These are phyloP conservation scores for Imleria badia DNA, from an alignment of 768 basidiomycete species.

Conservation along the genomic window DNA sequence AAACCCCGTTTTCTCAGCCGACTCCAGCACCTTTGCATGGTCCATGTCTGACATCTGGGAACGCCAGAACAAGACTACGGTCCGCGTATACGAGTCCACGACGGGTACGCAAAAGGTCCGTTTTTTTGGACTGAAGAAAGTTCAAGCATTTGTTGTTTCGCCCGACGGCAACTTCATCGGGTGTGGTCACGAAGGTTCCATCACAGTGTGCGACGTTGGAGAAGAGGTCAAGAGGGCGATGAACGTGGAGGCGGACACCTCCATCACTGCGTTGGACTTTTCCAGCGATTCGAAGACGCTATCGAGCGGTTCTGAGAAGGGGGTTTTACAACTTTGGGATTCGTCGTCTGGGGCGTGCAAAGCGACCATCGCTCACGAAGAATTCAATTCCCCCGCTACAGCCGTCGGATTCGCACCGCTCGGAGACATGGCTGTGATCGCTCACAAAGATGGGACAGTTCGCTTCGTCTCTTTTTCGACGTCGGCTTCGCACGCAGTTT, in stretches of 20 bases:
- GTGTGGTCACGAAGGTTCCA: slow-evolving; percentile 9
- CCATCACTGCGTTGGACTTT: slow-evolving; percentile 11
- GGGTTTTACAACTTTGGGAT: slow-evolving; percentile 15
- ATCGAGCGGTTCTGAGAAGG: slow-evolving; percentile 8
- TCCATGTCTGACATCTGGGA: neutral
- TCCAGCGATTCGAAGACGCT: slow-evolving; percentile 11
- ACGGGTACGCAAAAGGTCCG: slow-evolving; percentile 1
- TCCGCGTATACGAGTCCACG: slow-evolving; percentile 7
- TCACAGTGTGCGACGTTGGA: slow-evolving; percentile 4
- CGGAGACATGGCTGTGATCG: neutral
- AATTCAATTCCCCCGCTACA: neutral
- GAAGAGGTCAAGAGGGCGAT: neutral
- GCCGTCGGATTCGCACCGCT: slow-evolving; percentile 8
- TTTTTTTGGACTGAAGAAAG: slow-evolving; percentile 5
- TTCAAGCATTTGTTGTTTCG: slow-evolving; percentile 4
- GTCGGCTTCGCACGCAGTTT: neutral
- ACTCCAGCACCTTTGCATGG: slow-evolving; percentile 10
- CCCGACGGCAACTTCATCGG: slow-evolving; percentile 1
- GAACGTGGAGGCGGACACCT: neutral
- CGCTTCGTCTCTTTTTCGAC: slow-evolving; percentile 2
- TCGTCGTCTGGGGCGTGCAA: slow-evolving; percentile 2
- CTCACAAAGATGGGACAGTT: slow-evolving; percentile 5
- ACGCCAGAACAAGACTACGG: neutral
- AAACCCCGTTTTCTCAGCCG: slow-evolving; percentile 2
- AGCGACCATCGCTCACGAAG: neutral